phyloP scores from a whole-genome alignment of 495 filamentous ascomycete species.

The Mycothermus thermophilus region DNA sequence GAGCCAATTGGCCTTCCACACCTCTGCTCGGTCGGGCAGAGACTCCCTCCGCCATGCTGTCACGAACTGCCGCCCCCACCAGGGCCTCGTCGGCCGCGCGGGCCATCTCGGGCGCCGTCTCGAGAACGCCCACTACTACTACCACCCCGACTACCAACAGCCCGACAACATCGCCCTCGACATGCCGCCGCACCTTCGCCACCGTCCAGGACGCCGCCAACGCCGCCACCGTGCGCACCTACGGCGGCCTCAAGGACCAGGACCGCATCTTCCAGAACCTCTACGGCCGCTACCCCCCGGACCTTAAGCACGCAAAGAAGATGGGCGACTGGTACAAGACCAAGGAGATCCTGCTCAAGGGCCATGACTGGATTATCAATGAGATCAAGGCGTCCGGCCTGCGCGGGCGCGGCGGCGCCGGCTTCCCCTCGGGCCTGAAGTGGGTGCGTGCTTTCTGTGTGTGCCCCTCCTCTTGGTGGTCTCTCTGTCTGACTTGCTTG shows the following conservation, averaged over 20 bases:
- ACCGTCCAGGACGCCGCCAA: constrained; percentile 83
- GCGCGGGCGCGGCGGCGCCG: constrained; percentile 89
- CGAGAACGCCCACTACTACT: constrained; percentile 1
- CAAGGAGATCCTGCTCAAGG: constrained; percentile 93
- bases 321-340: constrained; percentile 99
- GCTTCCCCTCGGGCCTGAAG: constrained; percentile 96
- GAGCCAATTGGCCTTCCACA: constrained; percentile 29
- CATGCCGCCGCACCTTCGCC: constrained; percentile 43
- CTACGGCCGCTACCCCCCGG: constrained; percentile 79
- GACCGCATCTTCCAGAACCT: constrained; percentile 98
- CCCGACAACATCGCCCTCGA: too few species aligned
- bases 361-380: constrained; percentile 95
- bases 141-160: constrained; percentile 2
- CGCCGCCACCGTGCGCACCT: constrained; percentile 52
- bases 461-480: too few species aligned
- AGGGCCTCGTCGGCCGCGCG: constrained; percentile 29
- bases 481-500: constrained; percentile 16
- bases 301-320: constrained; percentile 90
- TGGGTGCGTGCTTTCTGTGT: constrained; percentile 62
- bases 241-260: constrained; percentile 83
- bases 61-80: constrained; percentile 32
- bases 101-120: constrained; percentile 26
- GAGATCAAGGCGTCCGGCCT: constrained; percentile 95
- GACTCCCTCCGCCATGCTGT: constrained; percentile 29
- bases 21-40: constrained; percentile 34